These are phyloP conservation scores for Penicillium sp. DNA, from an alignment of 2,329 filamentous ascomycete genomes.

Conservation along the genomic window DNA sequence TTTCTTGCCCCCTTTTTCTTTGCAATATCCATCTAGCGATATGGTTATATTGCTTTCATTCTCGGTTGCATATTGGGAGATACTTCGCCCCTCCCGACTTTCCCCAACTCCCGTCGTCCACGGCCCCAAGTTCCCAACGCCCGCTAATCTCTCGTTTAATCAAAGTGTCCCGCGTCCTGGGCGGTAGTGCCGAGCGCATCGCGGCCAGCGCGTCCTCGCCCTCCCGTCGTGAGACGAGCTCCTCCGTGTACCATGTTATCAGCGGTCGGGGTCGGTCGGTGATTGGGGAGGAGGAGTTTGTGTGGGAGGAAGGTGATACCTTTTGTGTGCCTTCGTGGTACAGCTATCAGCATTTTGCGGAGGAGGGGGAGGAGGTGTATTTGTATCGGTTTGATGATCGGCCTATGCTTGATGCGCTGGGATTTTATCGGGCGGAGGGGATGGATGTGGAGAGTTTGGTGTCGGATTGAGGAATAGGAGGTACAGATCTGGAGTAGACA, in stretches of 20 bases:
- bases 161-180: slow-evolving; percentile 51
- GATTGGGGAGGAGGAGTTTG: slow-evolving; percentile 42
- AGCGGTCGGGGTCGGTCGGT: slow-evolving; percentile 47
- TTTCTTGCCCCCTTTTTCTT: background rate
- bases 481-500: background rate
- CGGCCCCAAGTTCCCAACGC: background rate
- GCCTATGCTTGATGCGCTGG: slow-evolving; percentile 56
- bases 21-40: background rate
- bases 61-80: too few relatives aligned
- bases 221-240: slow-evolving; percentile 52
- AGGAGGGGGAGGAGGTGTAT: slow-evolving; percentile 44
- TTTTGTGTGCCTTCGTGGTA: slow-evolving; percentile 60
- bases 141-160: slow-evolving; percentile 9
- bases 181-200: slow-evolving; percentile 52
- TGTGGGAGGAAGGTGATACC: slow-evolving; percentile 56
- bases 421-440: slow-evolving; percentile 51
- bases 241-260: slow-evolving; percentile 57
- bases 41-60: background rate
- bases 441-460: slow-evolving; percentile 46
- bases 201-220: slow-evolving; percentile 41
- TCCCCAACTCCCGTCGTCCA: background rate
- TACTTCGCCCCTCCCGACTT: background rate
- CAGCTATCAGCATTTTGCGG: slow-evolving; percentile 52
- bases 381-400: slow-evolving; percentile 59
- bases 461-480: slow-evolving; percentile 20